Conservation (phyloP, 1,139 yeast species). For the Sporopachydermia cereana region DNA sequence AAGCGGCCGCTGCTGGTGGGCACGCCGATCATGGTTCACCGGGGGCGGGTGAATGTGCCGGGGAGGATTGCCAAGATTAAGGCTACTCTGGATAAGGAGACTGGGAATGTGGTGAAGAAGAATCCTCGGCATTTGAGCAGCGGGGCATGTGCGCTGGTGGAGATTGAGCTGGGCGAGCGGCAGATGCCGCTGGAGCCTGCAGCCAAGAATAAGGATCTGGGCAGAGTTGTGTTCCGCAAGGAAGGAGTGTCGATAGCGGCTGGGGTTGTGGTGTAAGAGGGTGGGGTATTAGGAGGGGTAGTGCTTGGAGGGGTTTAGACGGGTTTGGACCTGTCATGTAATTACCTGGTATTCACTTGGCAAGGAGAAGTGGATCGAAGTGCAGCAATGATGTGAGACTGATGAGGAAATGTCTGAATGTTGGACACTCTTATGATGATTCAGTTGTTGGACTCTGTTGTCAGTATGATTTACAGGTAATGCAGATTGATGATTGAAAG, state of each 20-base stretch:
- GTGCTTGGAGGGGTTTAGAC: no score
- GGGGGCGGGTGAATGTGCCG: constrained; percentile 71
- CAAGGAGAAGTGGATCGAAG: no score
- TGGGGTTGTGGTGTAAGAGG: constrained; percentile 40
- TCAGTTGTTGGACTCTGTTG: no score
- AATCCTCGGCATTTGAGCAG: constrained; percentile 63
- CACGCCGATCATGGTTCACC: constrained; percentile 67
- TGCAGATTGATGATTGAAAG: no score
- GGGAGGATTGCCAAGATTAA: constrained; percentile 54
- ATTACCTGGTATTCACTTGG: no score
- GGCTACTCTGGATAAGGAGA: constrained; percentile 35
- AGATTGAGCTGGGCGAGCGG: constrained; percentile 46
- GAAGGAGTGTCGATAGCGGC: constrained; percentile 88
- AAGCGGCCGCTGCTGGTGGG: constrained; percentile 71
- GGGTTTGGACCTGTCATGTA: no score
- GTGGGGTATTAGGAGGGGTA: constrained; percentile 6
- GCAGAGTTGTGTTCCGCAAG: constrained; percentile 73
- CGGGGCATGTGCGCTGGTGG: constrained; percentile 62
- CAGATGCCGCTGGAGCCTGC: constrained; percentile 53
- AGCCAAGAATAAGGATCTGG: constrained; percentile 50
- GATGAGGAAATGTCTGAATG: no score
- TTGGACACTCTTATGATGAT: no score
- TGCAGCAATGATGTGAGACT: no score
- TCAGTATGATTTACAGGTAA: no score
- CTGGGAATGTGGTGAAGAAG: constrained; percentile 34